Evolutionary conservation across 306 rosid genomes (phyloP).

Genomic region (Hylodesmum podocarpum): DNA sequence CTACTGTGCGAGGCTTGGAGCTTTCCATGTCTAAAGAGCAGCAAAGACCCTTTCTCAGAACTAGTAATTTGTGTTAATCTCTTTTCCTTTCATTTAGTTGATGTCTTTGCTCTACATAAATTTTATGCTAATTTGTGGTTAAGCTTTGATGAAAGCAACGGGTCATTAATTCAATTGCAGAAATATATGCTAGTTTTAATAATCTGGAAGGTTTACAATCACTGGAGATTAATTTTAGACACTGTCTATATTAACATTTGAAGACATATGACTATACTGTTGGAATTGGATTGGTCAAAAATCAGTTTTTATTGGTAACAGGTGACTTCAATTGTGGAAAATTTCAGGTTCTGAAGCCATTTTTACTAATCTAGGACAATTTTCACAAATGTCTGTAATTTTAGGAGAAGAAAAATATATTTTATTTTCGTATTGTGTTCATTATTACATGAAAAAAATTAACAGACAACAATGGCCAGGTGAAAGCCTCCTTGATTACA

Average conservation of each 20-base stretch:
- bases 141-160: neutral
- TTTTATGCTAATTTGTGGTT: neutral
- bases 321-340: no score
- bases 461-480: no score
- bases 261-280: neutral
- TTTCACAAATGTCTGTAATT: no score
- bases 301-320: slow-evolving; percentile 7
- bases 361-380: no score
- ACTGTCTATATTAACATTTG: neutral
- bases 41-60: slow-evolving; percentile 32
- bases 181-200: neutral
- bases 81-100: neutral
- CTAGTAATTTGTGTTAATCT: neutral
- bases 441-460: no score
- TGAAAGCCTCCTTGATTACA: neutral
- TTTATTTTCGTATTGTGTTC: no score
- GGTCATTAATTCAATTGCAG: neutral
- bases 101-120: neutral
- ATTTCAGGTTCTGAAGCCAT: no score
- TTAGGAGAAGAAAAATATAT: no score
- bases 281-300: neutral
- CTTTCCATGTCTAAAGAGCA: slow-evolving; percentile 71
- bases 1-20: slow-evolving; percentile 78
- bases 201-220: neutral
- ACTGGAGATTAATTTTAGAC: neutral